A percentile compares a stretch with the other conserved stretches of the same genome.
phyloP scores from a whole-genome alignment of 2,329 filamentous ascomycete species.

The Sarocladium oryzae region DNA sequence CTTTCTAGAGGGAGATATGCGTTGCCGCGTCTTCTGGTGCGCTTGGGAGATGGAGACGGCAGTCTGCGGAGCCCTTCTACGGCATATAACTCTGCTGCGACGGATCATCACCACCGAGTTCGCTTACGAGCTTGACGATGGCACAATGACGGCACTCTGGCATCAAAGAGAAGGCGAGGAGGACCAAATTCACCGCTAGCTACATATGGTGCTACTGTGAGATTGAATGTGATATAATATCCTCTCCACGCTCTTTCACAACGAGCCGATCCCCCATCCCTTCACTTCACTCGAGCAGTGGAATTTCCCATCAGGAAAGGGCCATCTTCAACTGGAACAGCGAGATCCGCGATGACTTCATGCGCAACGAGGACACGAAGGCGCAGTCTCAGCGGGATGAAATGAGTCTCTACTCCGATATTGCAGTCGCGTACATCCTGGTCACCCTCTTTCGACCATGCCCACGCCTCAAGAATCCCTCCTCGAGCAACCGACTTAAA shows the following conservation, averaged over 20 bases:
- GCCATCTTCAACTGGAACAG: background rate
- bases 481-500: background rate
- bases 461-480: background rate
- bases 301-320: background rate
- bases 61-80: background rate
- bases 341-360: background rate
- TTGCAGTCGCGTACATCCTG: background rate
- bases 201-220: background rate
- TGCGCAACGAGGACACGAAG: background rate
- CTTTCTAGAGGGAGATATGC: background rate
- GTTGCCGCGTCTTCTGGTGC: background rate
- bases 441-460: slow-evolving; percentile 1
- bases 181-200: background rate
- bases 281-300: background rate
- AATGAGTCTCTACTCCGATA: background rate
- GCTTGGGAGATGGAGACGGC: slow-evolving; percentile 2
- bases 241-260: background rate
- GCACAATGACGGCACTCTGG: background rate
- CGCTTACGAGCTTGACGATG: background rate
- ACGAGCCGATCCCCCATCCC: background rate
- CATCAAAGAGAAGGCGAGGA: background rate
- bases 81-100: background rate
- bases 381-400: slow-evolving; percentile 3
- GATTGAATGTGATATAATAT: background rate
- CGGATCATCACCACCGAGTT: background rate